A percentile compares a stretch with the other conserved stretches of the same genome.
Conservation (phyloP, 768 basidiomycete genomes). For the Pleurotus ostreatus region DNA sequence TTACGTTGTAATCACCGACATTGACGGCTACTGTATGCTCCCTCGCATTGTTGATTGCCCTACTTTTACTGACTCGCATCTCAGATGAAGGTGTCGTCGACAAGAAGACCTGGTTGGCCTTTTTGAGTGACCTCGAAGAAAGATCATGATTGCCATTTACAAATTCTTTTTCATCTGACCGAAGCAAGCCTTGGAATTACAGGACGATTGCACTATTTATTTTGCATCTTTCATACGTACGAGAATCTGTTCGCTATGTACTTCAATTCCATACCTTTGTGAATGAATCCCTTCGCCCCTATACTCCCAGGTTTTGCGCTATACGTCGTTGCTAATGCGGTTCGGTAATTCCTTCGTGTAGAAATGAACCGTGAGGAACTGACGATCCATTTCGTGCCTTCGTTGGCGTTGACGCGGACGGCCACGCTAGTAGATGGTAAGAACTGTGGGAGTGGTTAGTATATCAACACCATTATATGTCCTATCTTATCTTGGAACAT, state of each 20-base stretch:
- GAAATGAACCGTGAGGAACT: too few relatives aligned
- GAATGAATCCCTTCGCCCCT: neutral
- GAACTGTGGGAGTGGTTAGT: too few relatives aligned
- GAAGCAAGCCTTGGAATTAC: neutral
- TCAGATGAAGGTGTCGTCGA: slow-evolving; percentile 87
- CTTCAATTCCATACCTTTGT: neutral
- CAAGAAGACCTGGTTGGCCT: slow-evolving; percentile 92
- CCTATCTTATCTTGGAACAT: too few relatives aligned
- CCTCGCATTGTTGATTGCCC: neutral
- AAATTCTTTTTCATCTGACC: neutral
- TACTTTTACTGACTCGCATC: neutral
- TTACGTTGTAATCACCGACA: slow-evolving; percentile 82
- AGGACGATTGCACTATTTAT: neutral
- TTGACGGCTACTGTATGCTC: slow-evolving; percentile 73
- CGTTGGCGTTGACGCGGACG: too few relatives aligned
- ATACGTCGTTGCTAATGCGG: too few relatives aligned
- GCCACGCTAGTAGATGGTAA: too few relatives aligned
- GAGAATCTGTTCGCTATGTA: neutral
- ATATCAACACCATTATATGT: too few relatives aligned
- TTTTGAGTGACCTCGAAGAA: slow-evolving; percentile 73
- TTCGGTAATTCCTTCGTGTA: too few relatives aligned
- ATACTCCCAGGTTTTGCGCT: too few relatives aligned
- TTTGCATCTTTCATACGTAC: neutral
- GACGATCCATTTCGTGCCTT: too few relatives aligned
- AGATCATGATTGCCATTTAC: slow-evolving; percentile 23